A percentile compares a stretch with the other conserved stretches of the same genome.
Conservation (phyloP, 495 filamentous ascomycete genomes). For the Aspergillus olivimuriae region DNA sequence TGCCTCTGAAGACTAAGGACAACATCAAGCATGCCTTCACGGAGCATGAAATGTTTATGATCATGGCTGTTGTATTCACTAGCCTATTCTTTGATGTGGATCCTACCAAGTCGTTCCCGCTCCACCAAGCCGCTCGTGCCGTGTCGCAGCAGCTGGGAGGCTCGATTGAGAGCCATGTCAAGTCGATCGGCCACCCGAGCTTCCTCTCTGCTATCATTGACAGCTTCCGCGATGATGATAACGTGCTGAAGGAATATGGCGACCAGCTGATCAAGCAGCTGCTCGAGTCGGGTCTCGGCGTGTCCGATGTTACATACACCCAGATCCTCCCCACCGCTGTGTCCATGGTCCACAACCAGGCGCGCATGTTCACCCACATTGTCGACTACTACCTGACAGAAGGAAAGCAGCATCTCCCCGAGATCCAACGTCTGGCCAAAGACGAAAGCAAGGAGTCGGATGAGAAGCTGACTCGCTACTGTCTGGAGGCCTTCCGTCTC, state of each 20-base stretch:
- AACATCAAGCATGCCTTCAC: constrained; percentile 66
- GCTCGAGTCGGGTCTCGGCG: constrained; percentile 55
- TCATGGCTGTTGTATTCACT: constrained; percentile 60
- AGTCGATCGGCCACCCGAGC: constrained; percentile 52
- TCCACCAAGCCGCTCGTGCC: constrained; percentile 56
- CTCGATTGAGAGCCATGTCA: constrained; percentile 58
- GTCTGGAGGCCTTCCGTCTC: constrained; percentile 52
- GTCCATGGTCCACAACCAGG: constrained; percentile 63
- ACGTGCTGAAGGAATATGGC: constrained; percentile 59
- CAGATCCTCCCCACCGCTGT: constrained; percentile 60
- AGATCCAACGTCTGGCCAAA: constrained; percentile 52
- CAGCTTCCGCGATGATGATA: constrained; percentile 47
- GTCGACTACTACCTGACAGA: constrained; percentile 71
- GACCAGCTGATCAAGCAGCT: constrained; percentile 62
- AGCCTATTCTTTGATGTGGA: constrained; percentile 53
- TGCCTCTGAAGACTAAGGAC: constrained; percentile 66
- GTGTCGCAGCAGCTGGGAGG: constrained; percentile 57
- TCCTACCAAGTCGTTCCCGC: constrained; percentile 43
- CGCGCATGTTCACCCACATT: constrained; percentile 67
- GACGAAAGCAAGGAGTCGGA: constrained; percentile 40
- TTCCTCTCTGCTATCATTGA: constrained; percentile 51
- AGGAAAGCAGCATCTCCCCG: constrained; percentile 48
- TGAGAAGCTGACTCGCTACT: constrained; percentile 44
- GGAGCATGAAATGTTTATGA: constrained; percentile 72
- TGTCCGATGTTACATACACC: constrained; percentile 66